Evolutionary conservation across 805 yeast genomes (phyloP), one percentile per base, ranked within the genome.

Genomic region (Metschnikowia gelsemii): DNA sequence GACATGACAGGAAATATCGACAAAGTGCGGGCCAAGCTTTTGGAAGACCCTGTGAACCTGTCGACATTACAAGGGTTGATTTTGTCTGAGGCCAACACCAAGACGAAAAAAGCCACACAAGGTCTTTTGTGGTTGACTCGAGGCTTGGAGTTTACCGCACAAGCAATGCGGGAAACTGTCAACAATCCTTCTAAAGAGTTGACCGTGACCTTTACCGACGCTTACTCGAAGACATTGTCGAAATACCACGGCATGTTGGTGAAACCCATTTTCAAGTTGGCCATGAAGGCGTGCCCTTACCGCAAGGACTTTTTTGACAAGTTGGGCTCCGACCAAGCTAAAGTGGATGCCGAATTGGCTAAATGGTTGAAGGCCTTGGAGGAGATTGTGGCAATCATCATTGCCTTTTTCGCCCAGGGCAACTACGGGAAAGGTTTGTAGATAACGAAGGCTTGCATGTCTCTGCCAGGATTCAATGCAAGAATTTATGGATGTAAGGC

Each of bases 201-300:
- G 60, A 70, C 84, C 42, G 78, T 73, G 58, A 80, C 95, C 23
- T 88, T 88, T 73, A 86, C 89, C 40, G 84, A 82, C 55, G 85
- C 95, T n/a, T 88, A 88, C 70, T 58, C 73, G 48, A 84, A 83
- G 67, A 88, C 96, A 4, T 75, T 88, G 60, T 75, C 84, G 45
- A 80, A 88, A 64, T 82, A 80, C 67, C 96, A 88, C 68, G 81
- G 83, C 40, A 78, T 88, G 76, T 70, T 88, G 56, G 74, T 88
- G 48, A 84, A 83, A 58, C 96, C 96, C 20, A 80, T 89, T 39
- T 88, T 88, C 78, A 87, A 87, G 68, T 74, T 89, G 61, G 96
- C 96, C 35, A 89, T 88, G 96, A 86, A 85, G 64, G 95, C 96
- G 2, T 87, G 95, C 64, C 96, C 96, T 9, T 89, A 87, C 67